Conservation (phyloP, 495 filamentous ascomycete species). For the Aspergillus campestris region DNA sequence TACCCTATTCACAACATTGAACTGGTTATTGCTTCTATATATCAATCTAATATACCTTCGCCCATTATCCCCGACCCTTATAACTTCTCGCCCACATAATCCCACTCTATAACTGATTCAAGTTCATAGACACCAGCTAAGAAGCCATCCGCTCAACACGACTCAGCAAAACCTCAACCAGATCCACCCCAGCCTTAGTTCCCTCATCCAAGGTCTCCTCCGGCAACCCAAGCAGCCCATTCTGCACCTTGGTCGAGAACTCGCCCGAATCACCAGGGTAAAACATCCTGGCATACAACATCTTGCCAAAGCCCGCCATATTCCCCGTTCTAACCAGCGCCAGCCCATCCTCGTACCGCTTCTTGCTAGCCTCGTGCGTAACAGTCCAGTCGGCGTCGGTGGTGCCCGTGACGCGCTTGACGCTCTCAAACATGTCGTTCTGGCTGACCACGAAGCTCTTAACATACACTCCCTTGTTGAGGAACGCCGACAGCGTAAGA, state of each 20-base stretch:
- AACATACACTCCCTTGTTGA: slow-evolving; percentile 37
- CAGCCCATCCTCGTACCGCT: slow-evolving; percentile 39
- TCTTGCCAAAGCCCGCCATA: slow-evolving; percentile 37
- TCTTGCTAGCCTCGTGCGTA: slow-evolving; percentile 26
- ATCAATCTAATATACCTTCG: no score
- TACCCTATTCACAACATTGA: no score
- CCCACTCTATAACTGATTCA: no score
- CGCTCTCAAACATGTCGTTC: slow-evolving; percentile 44
- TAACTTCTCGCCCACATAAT: no score
- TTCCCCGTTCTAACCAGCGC: slow-evolving; percentile 36
- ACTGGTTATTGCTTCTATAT: no score
- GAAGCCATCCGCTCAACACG: slow-evolving; percentile 19
- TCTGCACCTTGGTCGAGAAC: slow-evolving; percentile 28
- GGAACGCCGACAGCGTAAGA: slow-evolving; percentile 25
- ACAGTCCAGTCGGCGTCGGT: slow-evolving; percentile 47
- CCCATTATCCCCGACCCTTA: no score
- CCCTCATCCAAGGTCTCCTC: slow-evolving; percentile 50
- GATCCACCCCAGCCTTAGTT: slow-evolving; percentile 33
- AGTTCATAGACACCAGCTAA: not conserved
- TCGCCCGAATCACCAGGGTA: slow-evolving; percentile 32
- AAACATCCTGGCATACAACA: slow-evolving; percentile 45
- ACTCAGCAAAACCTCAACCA: slow-evolving; percentile 18
- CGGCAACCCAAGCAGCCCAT: slow-evolving; percentile 44
- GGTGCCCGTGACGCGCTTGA: slow-evolving; percentile 46
- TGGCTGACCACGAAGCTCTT: slow-evolving; percentile 43